These are phyloP conservation scores for Dacryopinax spathularia DNA, from an alignment of 768 basidiomycete species.

Conservation along the genomic window DNA sequence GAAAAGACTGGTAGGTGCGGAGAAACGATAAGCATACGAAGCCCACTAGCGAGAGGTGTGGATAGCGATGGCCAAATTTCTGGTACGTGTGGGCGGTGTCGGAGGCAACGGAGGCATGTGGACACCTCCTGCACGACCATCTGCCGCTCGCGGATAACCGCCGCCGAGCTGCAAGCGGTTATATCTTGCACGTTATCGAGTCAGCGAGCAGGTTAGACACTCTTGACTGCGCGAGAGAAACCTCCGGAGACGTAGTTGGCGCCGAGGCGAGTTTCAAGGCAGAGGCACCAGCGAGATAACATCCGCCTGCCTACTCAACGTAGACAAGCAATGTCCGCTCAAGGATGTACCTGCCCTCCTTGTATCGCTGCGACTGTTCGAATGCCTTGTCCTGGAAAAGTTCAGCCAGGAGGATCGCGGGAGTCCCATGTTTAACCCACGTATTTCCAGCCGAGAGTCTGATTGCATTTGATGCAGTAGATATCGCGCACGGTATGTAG, in stretches of 20 bases:
- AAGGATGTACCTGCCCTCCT: slow-evolving; percentile 96
- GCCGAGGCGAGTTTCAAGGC: background rate
- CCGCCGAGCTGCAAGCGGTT: too few relatives aligned
- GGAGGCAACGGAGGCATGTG: too few relatives aligned
- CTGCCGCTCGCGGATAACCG: too few relatives aligned
- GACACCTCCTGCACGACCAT: too few relatives aligned
- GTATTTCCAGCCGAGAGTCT: slow-evolving; percentile 94
- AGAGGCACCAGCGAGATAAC: background rate
- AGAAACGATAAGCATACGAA: too few relatives aligned
- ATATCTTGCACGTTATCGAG: too few relatives aligned
- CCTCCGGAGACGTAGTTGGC: background rate
- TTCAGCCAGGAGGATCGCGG: background rate
- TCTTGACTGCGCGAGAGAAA: background rate
- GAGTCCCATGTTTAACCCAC: slow-evolving; percentile 33
- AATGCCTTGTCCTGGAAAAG: slow-evolving; percentile 72
- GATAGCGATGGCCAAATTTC: too few relatives aligned
- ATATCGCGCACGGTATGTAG: slow-evolving; percentile 94
- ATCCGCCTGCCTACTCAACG: slow-evolving; percentile 26
- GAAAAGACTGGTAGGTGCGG: too few relatives aligned
- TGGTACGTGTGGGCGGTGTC: too few relatives aligned
- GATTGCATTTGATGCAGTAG: slow-evolving; percentile 79
- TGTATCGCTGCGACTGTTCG: slow-evolving; percentile 85
- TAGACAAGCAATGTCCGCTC: slow-evolving; percentile 82
- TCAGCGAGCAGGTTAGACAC: too few relatives aligned
- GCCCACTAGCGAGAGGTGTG: too few relatives aligned